Evolutionary conservation across 148 eudicot genomes (phyloP).

Genomic region (Silene latifolia): DNA sequence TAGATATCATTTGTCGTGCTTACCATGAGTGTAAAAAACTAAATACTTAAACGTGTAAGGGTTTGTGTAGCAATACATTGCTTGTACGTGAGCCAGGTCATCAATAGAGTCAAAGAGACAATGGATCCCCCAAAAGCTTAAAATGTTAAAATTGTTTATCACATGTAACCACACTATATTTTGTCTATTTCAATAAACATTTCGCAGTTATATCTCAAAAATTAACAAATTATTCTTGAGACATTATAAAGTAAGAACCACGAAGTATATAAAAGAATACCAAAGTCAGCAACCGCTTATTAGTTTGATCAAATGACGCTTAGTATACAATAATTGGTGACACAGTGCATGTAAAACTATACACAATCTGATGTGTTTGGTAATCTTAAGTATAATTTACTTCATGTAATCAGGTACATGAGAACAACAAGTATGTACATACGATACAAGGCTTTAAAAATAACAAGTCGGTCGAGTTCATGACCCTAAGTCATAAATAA

Average conservation of each 20-base stretch:
- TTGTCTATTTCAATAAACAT: no score
- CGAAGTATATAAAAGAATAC: background rate
- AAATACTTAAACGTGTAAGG: no score
- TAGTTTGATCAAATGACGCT: no score
- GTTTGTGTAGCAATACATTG: no score
- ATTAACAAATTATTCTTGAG: background rate
- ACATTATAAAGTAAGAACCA: background rate
- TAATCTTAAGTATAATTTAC: conserved; percentile 16
- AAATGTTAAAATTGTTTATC: no score
- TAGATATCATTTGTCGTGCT: no score
- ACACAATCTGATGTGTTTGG: conserved; percentile 11
- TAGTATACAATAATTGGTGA: background rate
- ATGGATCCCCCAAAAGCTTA: no score
- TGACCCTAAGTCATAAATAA: background rate
- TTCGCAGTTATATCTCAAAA: no score
- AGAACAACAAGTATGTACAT: background rate
- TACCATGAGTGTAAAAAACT: no score
- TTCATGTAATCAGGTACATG: background rate
- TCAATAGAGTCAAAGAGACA: no score
- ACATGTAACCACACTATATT: no score
- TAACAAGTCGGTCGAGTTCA: background rate
- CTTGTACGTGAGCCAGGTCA: no score
- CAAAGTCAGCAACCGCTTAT: background rate
- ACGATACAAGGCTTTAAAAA: background rate
- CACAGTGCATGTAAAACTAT: background rate